phyloP scores from a whole-genome alignment of 148 eudicot genomes.

The Rheum nobile region DNA sequence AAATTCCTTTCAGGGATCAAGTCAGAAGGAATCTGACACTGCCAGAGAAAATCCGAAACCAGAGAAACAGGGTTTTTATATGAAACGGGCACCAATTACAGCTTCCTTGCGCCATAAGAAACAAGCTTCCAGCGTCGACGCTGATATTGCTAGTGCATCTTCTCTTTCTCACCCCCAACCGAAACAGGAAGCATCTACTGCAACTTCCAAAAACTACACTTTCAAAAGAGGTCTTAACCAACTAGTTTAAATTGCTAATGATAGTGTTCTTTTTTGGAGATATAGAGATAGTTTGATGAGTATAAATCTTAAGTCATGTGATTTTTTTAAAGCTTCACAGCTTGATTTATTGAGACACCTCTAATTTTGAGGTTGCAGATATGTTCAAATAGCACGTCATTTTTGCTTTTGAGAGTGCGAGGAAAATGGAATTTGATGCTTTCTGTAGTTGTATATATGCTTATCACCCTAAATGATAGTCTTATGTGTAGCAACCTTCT shows the following conservation, averaged over 20 bases:
- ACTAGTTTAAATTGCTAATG: not conserved
- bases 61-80: constrained; percentile 44
- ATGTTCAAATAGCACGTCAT: not conserved
- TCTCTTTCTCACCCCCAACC: constrained; percentile 52
- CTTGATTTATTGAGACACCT: not conserved
- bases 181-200: constrained; percentile 84
- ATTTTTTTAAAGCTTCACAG: not conserved
- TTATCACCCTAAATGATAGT: not conserved
- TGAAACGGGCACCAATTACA: constrained; percentile 46
- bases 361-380: not conserved
- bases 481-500: not conserved
- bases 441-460: not conserved
- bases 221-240: constrained; percentile 59
- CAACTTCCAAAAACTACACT: constrained; percentile 60
- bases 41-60: constrained; percentile 50
- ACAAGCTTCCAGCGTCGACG: constrained; percentile 83
- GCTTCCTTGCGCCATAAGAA: constrained; percentile 50
- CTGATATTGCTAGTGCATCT: constrained; percentile 72
- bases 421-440: not conserved
- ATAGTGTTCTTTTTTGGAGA: not conserved
- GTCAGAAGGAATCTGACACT: constrained; percentile 43
- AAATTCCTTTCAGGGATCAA: constrained; percentile 38
- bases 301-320: not conserved
- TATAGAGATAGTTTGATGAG: not conserved
- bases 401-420: not conserved